phyloP scores from a whole-genome alignment of 306 rosid species.

The Fragaria vesca region DNA sequence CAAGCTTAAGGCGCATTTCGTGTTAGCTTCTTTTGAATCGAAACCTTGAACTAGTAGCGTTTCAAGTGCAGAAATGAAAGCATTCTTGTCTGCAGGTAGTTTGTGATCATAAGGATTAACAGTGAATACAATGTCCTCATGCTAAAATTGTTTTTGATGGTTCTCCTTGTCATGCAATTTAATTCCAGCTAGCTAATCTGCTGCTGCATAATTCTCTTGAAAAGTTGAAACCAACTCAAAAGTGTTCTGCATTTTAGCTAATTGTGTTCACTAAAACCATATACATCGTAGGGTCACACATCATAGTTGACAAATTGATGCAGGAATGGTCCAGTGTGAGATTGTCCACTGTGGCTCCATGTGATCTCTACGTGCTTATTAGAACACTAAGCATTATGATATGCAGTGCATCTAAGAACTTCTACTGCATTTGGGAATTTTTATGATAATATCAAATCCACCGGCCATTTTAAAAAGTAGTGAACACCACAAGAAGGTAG shows the following conservation, averaged over 20 bases:
- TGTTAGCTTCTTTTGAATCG: not conserved
- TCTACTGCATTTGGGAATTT: not conserved
- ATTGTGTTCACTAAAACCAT: not conserved
- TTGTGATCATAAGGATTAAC: not conserved
- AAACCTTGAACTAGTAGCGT: not conserved
- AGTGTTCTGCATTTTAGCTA: not conserved
- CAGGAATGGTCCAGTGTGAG: not conserved
- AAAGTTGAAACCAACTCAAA: not conserved
- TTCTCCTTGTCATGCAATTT: constrained; percentile 3
- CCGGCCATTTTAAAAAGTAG: constrained; percentile 35
- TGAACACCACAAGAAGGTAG: not conserved
- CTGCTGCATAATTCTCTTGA: not conserved
- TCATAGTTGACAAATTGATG: constrained; percentile 20
- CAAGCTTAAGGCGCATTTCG: not conserved
- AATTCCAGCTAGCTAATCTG: not conserved
- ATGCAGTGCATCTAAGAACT: not conserved
- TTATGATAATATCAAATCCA: constrained; percentile 19
- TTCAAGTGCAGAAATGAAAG: not conserved
- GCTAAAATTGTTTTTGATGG: not conserved
- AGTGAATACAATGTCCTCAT: not conserved
- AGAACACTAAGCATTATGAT: not conserved
- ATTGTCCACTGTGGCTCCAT: not conserved
- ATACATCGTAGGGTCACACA: constrained; percentile 16
- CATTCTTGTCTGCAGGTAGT: not conserved
- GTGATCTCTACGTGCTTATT: constrained; percentile 17